phyloP scores from a whole-genome alignment of 2,329 filamentous ascomycete species.

The Mycocentrospora acerina region DNA sequence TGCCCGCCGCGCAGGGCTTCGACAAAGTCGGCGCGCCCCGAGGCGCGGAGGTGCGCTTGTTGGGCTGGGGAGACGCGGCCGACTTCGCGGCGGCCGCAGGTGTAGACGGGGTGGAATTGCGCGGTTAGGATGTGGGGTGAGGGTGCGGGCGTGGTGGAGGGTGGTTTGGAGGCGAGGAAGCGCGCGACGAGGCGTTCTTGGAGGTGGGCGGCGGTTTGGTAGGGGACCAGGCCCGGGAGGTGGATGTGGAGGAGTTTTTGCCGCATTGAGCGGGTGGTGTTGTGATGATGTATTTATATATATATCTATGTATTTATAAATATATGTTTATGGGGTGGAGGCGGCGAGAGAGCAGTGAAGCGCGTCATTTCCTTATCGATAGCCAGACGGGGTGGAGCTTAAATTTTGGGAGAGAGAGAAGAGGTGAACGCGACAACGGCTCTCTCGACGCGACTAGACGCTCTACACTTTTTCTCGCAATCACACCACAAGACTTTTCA shows the following conservation, averaged over 20 bases:
- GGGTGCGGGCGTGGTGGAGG: constrained; percentile 50
- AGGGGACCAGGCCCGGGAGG: constrained; percentile 56
- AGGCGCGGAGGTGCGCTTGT: constrained; percentile 40
- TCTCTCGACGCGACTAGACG: too few species aligned
- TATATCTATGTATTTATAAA: too few species aligned
- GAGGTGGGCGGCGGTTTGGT: constrained; percentile 55
- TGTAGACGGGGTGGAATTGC: constrained; percentile 80
- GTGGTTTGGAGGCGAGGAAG: constrained; percentile 63
- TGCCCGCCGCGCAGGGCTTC: constrained; percentile 82
- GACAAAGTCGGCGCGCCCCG: constrained; percentile 60
- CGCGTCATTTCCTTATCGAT: too few species aligned
- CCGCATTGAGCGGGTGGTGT: constrained; percentile 45
- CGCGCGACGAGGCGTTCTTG: constrained; percentile 59
- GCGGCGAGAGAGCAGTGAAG: neutral
- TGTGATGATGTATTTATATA: constrained; percentile 1
- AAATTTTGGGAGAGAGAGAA: neutral
- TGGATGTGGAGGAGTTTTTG: constrained; percentile 62
- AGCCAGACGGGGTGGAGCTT: neutral
- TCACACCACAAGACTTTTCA: neutral
- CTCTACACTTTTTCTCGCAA: too few species aligned
- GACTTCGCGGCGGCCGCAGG: constrained; percentile 80
- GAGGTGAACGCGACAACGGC: neutral
- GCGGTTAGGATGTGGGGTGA: constrained; percentile 75
- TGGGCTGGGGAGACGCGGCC: constrained; percentile 52
- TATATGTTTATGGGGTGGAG: constrained; percentile 1